These are phyloP conservation scores for Ogataea kodamae DNA, from an alignment of 805 yeast genomes.

Conservation along the genomic window DNA sequence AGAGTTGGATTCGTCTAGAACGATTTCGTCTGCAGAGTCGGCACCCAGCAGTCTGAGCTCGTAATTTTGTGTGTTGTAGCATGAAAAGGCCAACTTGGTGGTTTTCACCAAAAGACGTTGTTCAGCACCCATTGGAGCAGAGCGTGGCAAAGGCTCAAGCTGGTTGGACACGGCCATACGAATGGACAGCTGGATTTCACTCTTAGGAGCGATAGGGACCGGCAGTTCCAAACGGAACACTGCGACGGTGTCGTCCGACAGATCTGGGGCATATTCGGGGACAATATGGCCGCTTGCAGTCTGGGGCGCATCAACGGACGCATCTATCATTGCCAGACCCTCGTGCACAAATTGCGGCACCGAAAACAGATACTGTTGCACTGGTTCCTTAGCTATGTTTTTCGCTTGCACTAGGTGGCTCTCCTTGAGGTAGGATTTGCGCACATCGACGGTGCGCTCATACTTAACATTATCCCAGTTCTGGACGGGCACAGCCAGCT, in stretches of 20 bases:
- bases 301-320: conserved; percentile 19
- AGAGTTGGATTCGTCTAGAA: conserved; percentile 12
- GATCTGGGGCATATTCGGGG: conserved; percentile 14
- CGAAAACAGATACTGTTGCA: conserved; percentile 53
- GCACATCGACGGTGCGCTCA: conserved; percentile 58
- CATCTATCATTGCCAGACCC: conserved; percentile 27
- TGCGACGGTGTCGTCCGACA: conserved; percentile 23
- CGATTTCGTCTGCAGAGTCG: conserved; percentile 15
- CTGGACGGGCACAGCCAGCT: conserved; percentile 16
- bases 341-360: conserved; percentile 44
- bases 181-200: conserved; percentile 45
- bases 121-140: conserved; percentile 52
- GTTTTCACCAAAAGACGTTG: conserved; percentile 59
- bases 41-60: conserved; percentile 18
- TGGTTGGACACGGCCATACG: conserved; percentile 46
- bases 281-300: conserved; percentile 22
- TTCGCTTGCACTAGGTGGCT: conserved; percentile 49
- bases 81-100: conserved; percentile 50
- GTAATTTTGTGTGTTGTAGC: conserved; percentile 51
- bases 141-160: conserved; percentile 60
- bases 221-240: conserved; percentile 55
- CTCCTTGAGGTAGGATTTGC: conserved; percentile 64
- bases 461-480: conserved; percentile 58
- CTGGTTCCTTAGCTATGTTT: conserved; percentile 57
- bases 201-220: conserved; percentile 63